phyloP scores from a whole-genome alignment of 306 rosid genomes.

The Fragaria nilgerrensis region DNA sequence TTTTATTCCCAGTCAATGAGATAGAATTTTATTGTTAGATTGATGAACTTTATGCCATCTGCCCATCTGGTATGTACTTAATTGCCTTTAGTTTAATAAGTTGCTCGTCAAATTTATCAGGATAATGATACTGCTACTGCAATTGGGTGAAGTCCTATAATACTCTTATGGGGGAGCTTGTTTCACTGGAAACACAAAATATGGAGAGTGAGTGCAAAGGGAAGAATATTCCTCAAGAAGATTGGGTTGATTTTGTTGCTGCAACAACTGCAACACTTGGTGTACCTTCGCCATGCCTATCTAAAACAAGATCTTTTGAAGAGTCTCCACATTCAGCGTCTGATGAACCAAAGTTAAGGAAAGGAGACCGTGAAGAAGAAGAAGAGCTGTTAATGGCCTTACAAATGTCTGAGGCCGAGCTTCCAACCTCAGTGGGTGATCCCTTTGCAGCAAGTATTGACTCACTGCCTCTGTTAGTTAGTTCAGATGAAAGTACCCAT shows the following conservation, averaged over 20 bases:
- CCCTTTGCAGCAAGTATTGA: conserved; percentile 30
- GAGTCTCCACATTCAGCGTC: conserved; percentile 64
- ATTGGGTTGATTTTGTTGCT: conserved; percentile 90
- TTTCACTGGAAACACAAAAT: conserved; percentile 75
- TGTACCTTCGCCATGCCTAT: conserved; percentile 91
- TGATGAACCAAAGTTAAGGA: conserved; percentile 45
- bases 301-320: conserved; percentile 72
- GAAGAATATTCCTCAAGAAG: conserved; percentile 65
- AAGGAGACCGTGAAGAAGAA: conserved; percentile 95
- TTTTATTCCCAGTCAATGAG: background rate
- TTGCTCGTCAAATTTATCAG: conserved; percentile 41
- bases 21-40: background rate
- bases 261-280: conserved; percentile 98
- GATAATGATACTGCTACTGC: conserved; percentile 70
- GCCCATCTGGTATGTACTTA: conserved; percentile 12
- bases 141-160: conserved; percentile 87
- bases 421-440: conserved; percentile 36
- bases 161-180: conserved; percentile 89
- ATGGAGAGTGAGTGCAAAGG: conserved; percentile 40
- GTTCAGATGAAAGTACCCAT: conserved; percentile 34
- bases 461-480: conserved; percentile 30
- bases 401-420: conserved; percentile 57
- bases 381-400: conserved; percentile 69
- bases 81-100: conserved; percentile 31
- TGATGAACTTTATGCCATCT: conserved; percentile 5